Base-by-base conservation (phyloP, 345 rosid genomes). In the Populus euphratica region DNA sequence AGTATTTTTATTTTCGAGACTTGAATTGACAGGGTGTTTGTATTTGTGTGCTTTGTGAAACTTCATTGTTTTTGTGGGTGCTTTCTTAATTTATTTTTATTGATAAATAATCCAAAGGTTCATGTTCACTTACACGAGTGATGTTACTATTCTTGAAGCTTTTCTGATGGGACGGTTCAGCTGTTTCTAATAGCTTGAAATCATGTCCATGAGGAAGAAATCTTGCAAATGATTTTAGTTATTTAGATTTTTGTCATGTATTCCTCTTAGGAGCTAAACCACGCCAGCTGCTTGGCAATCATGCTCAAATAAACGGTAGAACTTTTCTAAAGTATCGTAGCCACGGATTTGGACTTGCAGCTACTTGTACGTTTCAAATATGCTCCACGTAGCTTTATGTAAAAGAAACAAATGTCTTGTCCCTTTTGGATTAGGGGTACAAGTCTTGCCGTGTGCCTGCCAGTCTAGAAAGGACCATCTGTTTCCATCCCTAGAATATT, bases 361-460 rank as follows among this genome's bases (percentile, higher is more conserved):
- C 31, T 2, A 8, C 61, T 14, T 59, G 63, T 62, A 12, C 11
- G 5, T 44, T 29, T 73, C 66, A 44, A 33, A 21, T 11, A 8
- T 44, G 12, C 9, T 67, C 73, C 63, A 72, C 33, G 7, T 43
- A 29, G 35, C 11, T 39, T 56, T 39, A 29, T 25, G 56, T 14
- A 33, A 9, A 66, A 39, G 20, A 73, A 56, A 18, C 59, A 79
- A 38, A 2, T 31, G 9, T 35, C 43, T 38, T 2, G 70, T 44
- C 25, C 43, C 71, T 31, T 80, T 70, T 69, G 61, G 72, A 75
- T 63, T 36, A 29, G 61, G 54, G 79, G 36, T 75, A 23, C 21
- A 36, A 18, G 59, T 27, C 36, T 29, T 39, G 73, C 73, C 77
- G 67, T 39, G 50, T 76, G 73, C 70, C 66, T 41, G 63, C 47